Percentiles rank a stretch among this genome's conserved stretches.
These are phyloP conservation scores for Talaromyces islandicus DNA, from an alignment of 2,329 filamentous ascomycete genomes.

Conservation along the genomic window DNA sequence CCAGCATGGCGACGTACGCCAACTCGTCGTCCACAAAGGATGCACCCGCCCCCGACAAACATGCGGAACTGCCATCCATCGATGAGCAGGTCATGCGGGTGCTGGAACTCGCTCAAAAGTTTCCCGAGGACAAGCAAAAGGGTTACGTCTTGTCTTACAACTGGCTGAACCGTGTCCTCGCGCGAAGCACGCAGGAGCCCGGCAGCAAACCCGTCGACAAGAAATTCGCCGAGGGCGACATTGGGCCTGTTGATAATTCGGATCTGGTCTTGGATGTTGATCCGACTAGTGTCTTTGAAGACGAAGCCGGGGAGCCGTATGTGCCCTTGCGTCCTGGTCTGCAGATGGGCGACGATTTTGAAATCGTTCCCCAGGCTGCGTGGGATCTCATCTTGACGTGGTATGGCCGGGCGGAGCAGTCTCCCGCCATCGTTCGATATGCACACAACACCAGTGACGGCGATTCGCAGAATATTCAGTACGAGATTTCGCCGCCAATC, in stretches of 20 bases:
- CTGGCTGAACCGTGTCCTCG: slow-evolving; percentile 71
- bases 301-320: slow-evolving; percentile 50
- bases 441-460: slow-evolving; percentile 68
- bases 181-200: slow-evolving; percentile 56
- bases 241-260: slow-evolving; percentile 82
- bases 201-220: slow-evolving; percentile 53
- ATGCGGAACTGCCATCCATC: slow-evolving; percentile 37
- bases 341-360: slow-evolving; percentile 61
- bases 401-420: slow-evolving; percentile 70
- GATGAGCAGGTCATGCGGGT: slow-evolving; percentile 73
- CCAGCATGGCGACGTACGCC: slow-evolving; percentile 32
- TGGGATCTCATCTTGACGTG: slow-evolving; percentile 76
- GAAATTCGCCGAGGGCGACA: slow-evolving; percentile 53
- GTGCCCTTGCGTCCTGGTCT: slow-evolving; percentile 67
- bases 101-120: slow-evolving; percentile 49
- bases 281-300: slow-evolving; percentile 34
- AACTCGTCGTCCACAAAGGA: slow-evolving; percentile 23
- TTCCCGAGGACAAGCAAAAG: slow-evolving; percentile 63
- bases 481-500: slow-evolving; percentile 77
- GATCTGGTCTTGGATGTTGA: slow-evolving; percentile 64
- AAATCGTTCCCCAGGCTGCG: slow-evolving; percentile 69
- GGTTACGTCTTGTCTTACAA: slow-evolving; percentile 71
- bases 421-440: slow-evolving; percentile 65
- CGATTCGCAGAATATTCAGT: slow-evolving; percentile 63
- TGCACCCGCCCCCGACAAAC: slow-evolving; percentile 17